Evolutionary conservation across 352 stramenopile species (phyloP).

Genomic region (Phytophthora aleatoria): DNA sequence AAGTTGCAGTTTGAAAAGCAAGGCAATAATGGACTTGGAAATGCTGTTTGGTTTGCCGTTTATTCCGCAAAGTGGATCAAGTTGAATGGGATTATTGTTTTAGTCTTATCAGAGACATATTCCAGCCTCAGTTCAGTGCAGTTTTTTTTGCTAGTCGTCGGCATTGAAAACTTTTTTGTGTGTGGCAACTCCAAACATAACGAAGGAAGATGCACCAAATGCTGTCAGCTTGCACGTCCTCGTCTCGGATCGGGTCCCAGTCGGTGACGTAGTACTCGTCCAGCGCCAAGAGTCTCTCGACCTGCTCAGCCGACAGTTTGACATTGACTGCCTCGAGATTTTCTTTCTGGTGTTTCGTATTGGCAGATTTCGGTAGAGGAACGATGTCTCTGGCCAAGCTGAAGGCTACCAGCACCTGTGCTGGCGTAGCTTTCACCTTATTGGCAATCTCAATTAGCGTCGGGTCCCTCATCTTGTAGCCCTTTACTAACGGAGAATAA

Average conservation of each 20-base stretch:
- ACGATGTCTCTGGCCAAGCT: slow-evolving; percentile 58
- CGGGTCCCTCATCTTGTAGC: slow-evolving; percentile 43
- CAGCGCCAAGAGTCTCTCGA: slow-evolving; percentile 42
- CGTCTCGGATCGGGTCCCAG: slow-evolving; percentile 55
- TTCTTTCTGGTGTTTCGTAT: slow-evolving; percentile 48
- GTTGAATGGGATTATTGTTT: neutral
- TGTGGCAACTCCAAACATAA: too few relatives aligned
- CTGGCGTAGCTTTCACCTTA: slow-evolving; percentile 37
- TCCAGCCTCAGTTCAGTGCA: slow-evolving; percentile 12
- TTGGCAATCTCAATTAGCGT: slow-evolving; percentile 44
- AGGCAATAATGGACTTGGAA: too few relatives aligned
- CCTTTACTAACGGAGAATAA: slow-evolving; percentile 62
- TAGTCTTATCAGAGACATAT: neutral
- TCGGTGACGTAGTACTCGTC: slow-evolving; percentile 55
- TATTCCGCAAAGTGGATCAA: neutral
- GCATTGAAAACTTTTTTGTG: neutral
- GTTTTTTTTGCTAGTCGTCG: neutral
- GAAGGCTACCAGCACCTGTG: slow-evolving; percentile 65
- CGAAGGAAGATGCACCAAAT: too few relatives aligned
- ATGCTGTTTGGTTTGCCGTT: neutral
- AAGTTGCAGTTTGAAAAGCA: too few relatives aligned
- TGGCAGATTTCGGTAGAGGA: slow-evolving; percentile 65
- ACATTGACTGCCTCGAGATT: slow-evolving; percentile 56
- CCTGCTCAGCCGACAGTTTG: slow-evolving; percentile 35
- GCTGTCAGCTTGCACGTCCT: slow-evolving; percentile 31